Conservation (phyloP, 306 rosid genomes). For the Corylus avellana region DNA sequence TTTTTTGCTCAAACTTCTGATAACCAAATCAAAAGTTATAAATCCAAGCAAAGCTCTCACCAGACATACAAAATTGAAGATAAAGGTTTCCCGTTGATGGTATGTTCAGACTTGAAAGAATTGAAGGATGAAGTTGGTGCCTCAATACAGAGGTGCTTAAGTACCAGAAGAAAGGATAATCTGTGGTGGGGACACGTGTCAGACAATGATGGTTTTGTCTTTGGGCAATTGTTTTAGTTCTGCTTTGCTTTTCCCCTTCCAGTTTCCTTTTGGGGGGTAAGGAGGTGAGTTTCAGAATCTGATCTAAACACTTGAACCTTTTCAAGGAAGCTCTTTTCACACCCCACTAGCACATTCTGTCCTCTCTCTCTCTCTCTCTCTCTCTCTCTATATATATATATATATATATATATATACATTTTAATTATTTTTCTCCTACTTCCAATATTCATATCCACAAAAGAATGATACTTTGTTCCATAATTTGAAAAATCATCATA, state of each 20-base stretch:
- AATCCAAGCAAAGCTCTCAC: too few species aligned
- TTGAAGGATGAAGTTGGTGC: slow-evolving; percentile 14
- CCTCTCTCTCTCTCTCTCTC: not conserved
- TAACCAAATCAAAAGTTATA: too few species aligned
- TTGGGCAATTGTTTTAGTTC: not conserved
- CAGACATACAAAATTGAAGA: not conserved
- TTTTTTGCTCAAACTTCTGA: too few species aligned
- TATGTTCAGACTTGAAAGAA: not conserved
- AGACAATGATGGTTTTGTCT: not conserved
- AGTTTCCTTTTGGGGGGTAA: slow-evolving; percentile 75
- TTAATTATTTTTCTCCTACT: not conserved
- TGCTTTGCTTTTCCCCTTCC: slow-evolving; percentile 32
- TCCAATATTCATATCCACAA: not conserved
- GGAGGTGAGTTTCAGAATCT: slow-evolving; percentile 28
- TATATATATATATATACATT: not conserved
- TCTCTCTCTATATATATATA: too few species aligned
- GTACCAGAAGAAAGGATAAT: slow-evolving; percentile 26
- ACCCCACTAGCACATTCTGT: not conserved
- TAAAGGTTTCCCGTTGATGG: not conserved
- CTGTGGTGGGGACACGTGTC: slow-evolving; percentile 34
- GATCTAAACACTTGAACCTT: slow-evolving; percentile 17
- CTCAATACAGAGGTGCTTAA: slow-evolving; percentile 5
- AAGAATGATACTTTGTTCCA: not conserved
- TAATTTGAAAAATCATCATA: not conserved
- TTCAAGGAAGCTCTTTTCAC: slow-evolving; percentile 40